Percentiles rank a stretch among this genome's conserved stretches.
Conservation (phyloP, 2,329 filamentous ascomycete species). For the Aspergillus puulaauensis region DNA sequence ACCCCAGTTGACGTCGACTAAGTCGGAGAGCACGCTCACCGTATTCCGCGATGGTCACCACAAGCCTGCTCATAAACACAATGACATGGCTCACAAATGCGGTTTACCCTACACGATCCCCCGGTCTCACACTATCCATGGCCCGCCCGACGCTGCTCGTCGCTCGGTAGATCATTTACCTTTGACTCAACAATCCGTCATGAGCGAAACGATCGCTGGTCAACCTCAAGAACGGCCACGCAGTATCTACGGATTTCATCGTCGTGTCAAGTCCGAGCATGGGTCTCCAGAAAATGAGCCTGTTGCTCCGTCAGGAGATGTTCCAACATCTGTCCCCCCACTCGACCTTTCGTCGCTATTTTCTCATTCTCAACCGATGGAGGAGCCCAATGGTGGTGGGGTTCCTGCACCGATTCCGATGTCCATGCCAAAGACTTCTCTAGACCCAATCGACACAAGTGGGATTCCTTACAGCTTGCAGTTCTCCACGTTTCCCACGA, state of each 20-base stretch:
- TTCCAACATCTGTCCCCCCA: constrained; percentile 23
- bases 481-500: constrained; percentile 36
- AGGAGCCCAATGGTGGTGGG: constrained; percentile 21
- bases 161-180: constrained; percentile 56
- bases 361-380: constrained; percentile 26
- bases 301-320: constrained; percentile 26
- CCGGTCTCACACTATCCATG: constrained; percentile 52
- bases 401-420: constrained; percentile 25
- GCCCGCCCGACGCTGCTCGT: constrained; percentile 46
- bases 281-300: constrained; percentile 46
- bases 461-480: constrained; percentile 40
- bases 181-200: constrained; percentile 31
- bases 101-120: constrained; percentile 64
- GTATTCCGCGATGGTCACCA: constrained; percentile 65
- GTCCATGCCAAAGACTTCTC: constrained; percentile 28
- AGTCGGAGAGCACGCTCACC: constrained; percentile 60
- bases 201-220: constrained; percentile 29
- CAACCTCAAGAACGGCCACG: constrained; percentile 30
- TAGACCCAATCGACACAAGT: constrained; percentile 35
- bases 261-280: constrained; percentile 46
- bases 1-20: constrained; percentile 56
- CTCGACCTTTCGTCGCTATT: constrained; percentile 34
- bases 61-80: constrained; percentile 64
- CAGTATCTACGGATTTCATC: constrained; percentile 29
- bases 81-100: constrained; percentile 63